Evolutionary conservation across 345 rosid species (phyloP), one percentile per base, ranked within the genome.

Genomic region (Populus tremula): DNA sequence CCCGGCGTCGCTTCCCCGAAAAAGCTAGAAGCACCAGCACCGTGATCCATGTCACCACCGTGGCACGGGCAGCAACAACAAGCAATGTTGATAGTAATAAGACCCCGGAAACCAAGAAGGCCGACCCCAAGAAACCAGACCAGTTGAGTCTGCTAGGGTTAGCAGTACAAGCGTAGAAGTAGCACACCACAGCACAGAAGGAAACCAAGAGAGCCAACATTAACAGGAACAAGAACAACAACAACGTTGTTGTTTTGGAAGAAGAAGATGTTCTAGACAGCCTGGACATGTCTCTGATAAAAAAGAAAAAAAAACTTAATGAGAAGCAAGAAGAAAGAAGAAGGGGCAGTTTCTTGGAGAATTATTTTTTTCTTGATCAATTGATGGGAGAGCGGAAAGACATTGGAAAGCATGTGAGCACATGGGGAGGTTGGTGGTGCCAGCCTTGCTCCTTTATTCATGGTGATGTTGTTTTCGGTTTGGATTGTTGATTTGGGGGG

Each of bases 11-110:
- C 59, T 80, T 89, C 39, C 92, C 88, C 5, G 88, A 79, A 47
- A 87, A 83, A 65, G 88, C 80, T 0, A 89, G 86, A 74, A 87
- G 82, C 73, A 87, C 89, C 17, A 85, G 75, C 41, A 86, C 82
- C 6, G 89, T 83, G 78, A 89, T 86, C 92, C 90, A 87, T 3
- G 86, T 78, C 81, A 89, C 59, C 80, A 89, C 33, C 38, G 86
- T 82, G 79, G 86, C 89, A n/a, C 92, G 87, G 14, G 85, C 90
- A 10, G 86, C 90, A 0, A 85, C 62, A 16, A 86, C 85, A 36
- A 86, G 70, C 78, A 86, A 31, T 0, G 35, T 35, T 0, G 75
- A 71, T 0, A 78, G 27, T 23, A 79, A 35, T n/a, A 88, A 33
- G 59, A 79, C 43, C 70, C 82, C 90, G 8, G 73, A 82, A 8